Evolutionary conservation across 495 filamentous ascomycete genomes (phyloP).

Genomic region (Neurospora sp.): DNA sequence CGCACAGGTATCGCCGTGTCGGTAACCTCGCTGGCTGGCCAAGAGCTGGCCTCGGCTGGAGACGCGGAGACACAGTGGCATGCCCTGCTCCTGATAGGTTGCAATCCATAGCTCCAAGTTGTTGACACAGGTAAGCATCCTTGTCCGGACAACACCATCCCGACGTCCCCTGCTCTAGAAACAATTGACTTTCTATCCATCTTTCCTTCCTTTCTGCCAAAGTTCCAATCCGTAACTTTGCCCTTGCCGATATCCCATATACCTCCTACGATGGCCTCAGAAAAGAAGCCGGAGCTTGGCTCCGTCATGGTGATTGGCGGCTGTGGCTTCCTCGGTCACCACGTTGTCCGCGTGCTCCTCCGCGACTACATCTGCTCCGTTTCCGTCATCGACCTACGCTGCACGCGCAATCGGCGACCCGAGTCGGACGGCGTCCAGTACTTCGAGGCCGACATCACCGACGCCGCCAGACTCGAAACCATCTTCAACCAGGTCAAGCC

Average conservation of each 20-base stretch:
- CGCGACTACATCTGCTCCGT: slow-evolving; percentile 48
- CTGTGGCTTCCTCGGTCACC: slow-evolving; percentile 61
- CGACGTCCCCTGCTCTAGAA: background rate
- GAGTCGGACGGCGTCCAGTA: slow-evolving; percentile 61
- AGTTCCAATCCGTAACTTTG: background rate
- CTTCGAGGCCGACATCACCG: slow-evolving; percentile 80
- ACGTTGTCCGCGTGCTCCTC: slow-evolving; percentile 53
- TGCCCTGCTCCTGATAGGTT: background rate
- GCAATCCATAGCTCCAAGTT: background rate
- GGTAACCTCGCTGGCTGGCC: background rate
- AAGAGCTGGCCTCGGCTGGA: background rate
- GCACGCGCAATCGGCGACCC: slow-evolving; percentile 61
- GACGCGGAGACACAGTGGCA: background rate
- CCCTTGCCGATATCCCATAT: background rate
- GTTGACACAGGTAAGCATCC: background rate
- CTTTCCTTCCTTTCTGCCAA: background rate
- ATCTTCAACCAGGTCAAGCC: slow-evolving; percentile 64
- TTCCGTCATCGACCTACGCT: slow-evolving; percentile 79
- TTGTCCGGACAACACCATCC: background rate
- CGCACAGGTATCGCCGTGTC: background rate
- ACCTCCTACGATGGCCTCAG: slow-evolving; percentile 20
- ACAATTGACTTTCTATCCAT: background rate
- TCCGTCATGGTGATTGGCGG: slow-evolving; percentile 58
- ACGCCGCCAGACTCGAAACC: slow-evolving; percentile 47
- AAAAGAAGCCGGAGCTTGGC: slow-evolving; percentile 37